Evolutionary conservation across 176 grass and related monocot genomes (phyloP).

Genomic region (Miscanthus lutarioriparius): DNA sequence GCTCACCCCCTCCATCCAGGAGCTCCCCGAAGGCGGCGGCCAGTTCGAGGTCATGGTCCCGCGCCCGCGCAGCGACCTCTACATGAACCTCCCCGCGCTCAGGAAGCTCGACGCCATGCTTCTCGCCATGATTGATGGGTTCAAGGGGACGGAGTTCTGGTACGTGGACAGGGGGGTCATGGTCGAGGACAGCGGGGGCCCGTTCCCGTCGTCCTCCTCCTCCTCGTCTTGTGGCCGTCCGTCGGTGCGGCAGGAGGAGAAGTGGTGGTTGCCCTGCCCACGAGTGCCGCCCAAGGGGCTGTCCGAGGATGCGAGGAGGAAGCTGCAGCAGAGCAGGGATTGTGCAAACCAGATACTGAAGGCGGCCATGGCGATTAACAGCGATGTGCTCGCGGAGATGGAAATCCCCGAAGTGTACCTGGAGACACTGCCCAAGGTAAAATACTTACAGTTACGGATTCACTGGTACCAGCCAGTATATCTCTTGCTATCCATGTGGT

Average conservation of each 20-base stretch:
- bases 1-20: slow-evolving; percentile 85
- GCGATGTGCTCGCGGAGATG: slow-evolving; percentile 86
- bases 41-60: slow-evolving; percentile 98
- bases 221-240: slow-evolving; percentile 58
- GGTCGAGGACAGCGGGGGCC: slow-evolving; percentile 64
- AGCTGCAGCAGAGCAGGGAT: slow-evolving; percentile 87
- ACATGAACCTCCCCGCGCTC: slow-evolving; percentile 96
- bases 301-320: slow-evolving; percentile 79
- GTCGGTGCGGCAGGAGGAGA: slow-evolving; percentile 92
- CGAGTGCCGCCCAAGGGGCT: slow-evolving; percentile 77
- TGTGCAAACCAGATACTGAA: slow-evolving; percentile 97
- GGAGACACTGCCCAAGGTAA: slow-evolving; percentile 92
- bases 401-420: slow-evolving; percentile 86
- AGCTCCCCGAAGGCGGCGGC: slow-evolving; percentile 78
- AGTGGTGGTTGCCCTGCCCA: slow-evolving; percentile 96
- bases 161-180: slow-evolving; percentile 91
- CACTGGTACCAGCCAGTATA: not conserved
- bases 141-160: slow-evolving; percentile 84
- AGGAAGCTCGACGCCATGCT: slow-evolving; percentile 98
- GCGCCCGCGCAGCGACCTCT: slow-evolving; percentile 72
- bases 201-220: slow-evolving; percentile 52
- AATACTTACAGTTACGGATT: not conserved
- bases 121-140: slow-evolving; percentile 83
- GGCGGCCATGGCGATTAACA: slow-evolving; percentile 97
- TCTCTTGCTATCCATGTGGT: not conserved